Percentiles rank a stretch among this genome's conserved stretches.
These are phyloP conservation scores for Aspergillus pseudonomiae DNA, from an alignment of 2,329 filamentous ascomycete species.

Conservation along the genomic window DNA sequence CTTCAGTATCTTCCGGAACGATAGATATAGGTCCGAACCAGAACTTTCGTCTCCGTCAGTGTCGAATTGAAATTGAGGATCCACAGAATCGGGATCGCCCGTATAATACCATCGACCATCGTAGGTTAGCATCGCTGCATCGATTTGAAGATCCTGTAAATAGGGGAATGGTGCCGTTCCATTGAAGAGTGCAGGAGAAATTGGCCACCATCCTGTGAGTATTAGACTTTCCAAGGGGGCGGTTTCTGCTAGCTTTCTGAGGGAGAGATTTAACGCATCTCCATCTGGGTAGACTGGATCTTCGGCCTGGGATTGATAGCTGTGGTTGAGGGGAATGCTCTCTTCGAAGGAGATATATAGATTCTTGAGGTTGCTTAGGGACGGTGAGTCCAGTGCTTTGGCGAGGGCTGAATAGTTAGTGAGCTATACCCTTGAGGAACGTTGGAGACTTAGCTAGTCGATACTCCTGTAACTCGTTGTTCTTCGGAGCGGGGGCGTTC, in stretches of 20 bases:
- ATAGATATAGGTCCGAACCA: too few species aligned
- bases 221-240: neutral
- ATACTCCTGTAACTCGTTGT: neutral
- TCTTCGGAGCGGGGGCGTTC: neutral
- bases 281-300: neutral
- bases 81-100: neutral
- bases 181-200: neutral
- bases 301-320: too few species aligned
- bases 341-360: neutral
- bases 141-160: neutral
- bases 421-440: too few species aligned
- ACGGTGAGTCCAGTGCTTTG: neutral
- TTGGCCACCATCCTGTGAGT: neutral
- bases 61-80: too few species aligned
- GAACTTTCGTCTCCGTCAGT: neutral
- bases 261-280: neutral
- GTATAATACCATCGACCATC: slow-evolving; percentile 11
- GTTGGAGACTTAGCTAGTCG: neutral
- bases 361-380: neutral
- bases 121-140: neutral
- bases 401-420: neutral
- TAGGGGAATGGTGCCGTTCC: neutral
- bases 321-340: neutral
- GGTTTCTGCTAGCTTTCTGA: neutral
- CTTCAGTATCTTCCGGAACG: too few species aligned